phyloP scores from a whole-genome alignment of 345 rosid genomes.

The Kandelia obovata region DNA sequence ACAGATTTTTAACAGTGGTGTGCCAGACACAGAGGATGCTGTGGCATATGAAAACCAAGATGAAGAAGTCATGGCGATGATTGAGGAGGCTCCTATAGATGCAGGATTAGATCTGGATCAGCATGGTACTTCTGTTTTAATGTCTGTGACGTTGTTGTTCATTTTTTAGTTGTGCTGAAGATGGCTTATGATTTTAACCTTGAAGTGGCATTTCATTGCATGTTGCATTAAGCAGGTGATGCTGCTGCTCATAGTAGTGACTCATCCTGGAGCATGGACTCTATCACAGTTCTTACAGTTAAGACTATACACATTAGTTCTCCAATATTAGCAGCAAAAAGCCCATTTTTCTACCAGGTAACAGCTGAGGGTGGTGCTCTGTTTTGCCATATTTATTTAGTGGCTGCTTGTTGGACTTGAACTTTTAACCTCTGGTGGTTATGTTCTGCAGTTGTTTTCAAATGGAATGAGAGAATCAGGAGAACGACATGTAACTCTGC shows the following conservation, averaged over 20 bases:
- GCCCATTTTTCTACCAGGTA: conserved; percentile 78
- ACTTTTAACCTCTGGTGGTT: neutral
- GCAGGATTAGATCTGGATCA: conserved; percentile 20
- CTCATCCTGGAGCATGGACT: conserved; percentile 37
- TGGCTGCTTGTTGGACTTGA: neutral
- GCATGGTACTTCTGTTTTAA: conserved; percentile 26
- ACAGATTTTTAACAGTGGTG: conserved; percentile 45
- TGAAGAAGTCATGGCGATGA: conserved; percentile 55
- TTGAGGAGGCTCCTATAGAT: conserved; percentile 51
- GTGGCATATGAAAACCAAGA: conserved; percentile 51
- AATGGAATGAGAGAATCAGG: conserved; percentile 78
- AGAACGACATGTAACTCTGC: conserved; percentile 60
- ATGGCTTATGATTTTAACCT: neutral
- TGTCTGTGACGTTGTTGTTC: neutral
- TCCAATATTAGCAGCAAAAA: conserved; percentile 70
- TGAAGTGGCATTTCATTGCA: conserved; percentile 4
- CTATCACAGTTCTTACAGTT: conserved; percentile 42
- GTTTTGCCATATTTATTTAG: conserved; percentile 7
- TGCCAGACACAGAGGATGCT: conserved; percentile 52
- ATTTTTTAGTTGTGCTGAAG: neutral
- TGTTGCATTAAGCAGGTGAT: conserved; percentile 33
- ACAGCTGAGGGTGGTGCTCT: neutral
- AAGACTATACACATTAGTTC: conserved; percentile 68
- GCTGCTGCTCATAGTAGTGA: conserved; percentile 28
- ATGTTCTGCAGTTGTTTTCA: conserved; percentile 54